A percentile compares a stretch with the other conserved stretches of the same genome.
Evolutionary conservation across 2,329 filamentous ascomycete genomes (phyloP).

Genomic region (Hypoxylon sp.): DNA sequence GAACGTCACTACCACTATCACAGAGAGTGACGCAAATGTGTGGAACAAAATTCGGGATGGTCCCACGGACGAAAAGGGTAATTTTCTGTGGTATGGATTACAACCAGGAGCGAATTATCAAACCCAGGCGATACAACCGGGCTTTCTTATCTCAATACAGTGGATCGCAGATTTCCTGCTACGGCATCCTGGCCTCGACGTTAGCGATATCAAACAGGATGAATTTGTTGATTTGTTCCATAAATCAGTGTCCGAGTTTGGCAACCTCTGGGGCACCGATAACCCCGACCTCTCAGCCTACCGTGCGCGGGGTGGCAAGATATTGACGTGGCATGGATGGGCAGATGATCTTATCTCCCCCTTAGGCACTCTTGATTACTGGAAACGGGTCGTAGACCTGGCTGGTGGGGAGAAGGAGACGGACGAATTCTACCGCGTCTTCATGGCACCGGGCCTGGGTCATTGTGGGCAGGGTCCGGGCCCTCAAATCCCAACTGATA

Average conservation of each 20-base stretch:
- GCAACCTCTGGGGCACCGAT: background rate
- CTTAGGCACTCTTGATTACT: slow-evolving; percentile 48
- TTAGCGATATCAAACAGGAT: slow-evolving; percentile 52
- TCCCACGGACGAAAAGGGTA: background rate
- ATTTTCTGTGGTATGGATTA: background rate
- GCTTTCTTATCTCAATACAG: slow-evolving; percentile 37
- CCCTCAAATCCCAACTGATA: slow-evolving; percentile 48
- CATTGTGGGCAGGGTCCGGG: slow-evolving; percentile 65
- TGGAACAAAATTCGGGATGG: background rate
- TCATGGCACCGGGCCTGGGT: slow-evolving; percentile 65
- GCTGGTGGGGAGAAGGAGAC: slow-evolving; percentile 49
- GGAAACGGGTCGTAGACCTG: slow-evolving; percentile 49
- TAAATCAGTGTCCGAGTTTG: background rate
- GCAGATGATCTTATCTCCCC: background rate
- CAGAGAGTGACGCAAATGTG: slow-evolving; percentile 24
- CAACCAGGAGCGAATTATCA: background rate
- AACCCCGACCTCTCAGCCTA: background rate
- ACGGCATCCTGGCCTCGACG: slow-evolving; percentile 48
- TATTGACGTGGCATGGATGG: background rate
- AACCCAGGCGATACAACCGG: slow-evolving; percentile 17
- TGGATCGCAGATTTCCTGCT: slow-evolving; percentile 51
- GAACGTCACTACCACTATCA: slow-evolving; percentile 52
- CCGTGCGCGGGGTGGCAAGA: background rate
- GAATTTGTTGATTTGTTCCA: slow-evolving; percentile 41
- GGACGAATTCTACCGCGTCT: slow-evolving; percentile 66